Evolutionary conservation across 208 protist species (phyloP).

Genomic region (Leishmania martiniquensis): DNA sequence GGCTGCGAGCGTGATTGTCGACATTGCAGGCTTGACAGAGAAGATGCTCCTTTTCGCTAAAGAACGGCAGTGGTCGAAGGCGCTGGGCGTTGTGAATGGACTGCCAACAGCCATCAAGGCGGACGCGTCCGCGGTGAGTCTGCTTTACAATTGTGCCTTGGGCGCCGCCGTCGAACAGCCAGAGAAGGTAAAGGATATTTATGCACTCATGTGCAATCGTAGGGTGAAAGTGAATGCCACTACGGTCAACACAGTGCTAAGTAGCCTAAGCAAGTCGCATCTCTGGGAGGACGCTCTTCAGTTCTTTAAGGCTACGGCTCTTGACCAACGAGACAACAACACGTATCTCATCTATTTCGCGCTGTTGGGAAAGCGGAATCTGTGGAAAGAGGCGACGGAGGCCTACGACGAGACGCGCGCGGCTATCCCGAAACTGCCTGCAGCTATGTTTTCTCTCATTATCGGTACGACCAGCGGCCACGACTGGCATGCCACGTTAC

Average conservation of each 20-base stretch:
- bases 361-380: constrained; percentile 63
- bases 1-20: constrained; percentile 4
- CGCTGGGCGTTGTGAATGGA: constrained; percentile 46
- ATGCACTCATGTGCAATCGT: constrained; percentile 51
- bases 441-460: constrained; percentile 65
- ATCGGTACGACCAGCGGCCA: constrained; percentile 64
- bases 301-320: constrained; percentile 53
- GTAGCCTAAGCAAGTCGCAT: constrained; percentile 58
- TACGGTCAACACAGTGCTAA: constrained; percentile 83
- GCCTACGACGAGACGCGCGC: constrained; percentile 61
- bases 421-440: constrained; percentile 47
- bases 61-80: constrained; percentile 76
- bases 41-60: constrained; percentile 83
- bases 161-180: constrained; percentile 73
- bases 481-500: constrained; percentile 68
- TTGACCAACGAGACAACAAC: constrained; percentile 57
- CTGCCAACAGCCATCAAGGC: constrained; percentile 27
- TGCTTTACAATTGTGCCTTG: constrained; percentile 91
- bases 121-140: constrained; percentile 63
- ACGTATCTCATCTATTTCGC: constrained; percentile 83
- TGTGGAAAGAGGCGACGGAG: constrained; percentile 62
- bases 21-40: constrained; percentile 61
- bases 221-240: constrained; percentile 67
- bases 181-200: constrained; percentile 48
- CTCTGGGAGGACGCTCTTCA: constrained; percentile 61